Evolutionary conservation across 352 stramenopile genomes (phyloP), one percentile per base, ranked within the genome.

Genomic region (Saprolegnia diclina): DNA sequence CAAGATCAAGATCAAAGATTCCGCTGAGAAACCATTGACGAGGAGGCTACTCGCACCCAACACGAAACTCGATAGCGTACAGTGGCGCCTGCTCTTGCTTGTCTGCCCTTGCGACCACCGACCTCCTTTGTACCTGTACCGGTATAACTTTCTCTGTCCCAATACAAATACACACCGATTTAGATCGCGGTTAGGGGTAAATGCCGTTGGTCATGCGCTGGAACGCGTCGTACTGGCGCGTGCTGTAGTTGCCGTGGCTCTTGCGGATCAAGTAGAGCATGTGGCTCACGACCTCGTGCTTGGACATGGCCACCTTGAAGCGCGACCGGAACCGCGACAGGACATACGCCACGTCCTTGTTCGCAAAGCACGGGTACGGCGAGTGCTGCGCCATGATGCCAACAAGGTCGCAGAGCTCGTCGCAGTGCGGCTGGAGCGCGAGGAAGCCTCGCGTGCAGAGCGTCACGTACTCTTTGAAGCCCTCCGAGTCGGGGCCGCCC

Each of bases 401-500:
- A 29, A 99, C 96, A 9, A 99, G 79, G 55, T 97, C 96, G 53
- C 97, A 89, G 68, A 99, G 98, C 69, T 97, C 97, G 66, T 98
- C 87, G 52, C 80, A 89, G 76, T 99, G 91, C 69, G 96, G 81
- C 73, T 98, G 96, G 13, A 98, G 90, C 19, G 97, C 97, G 29
- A 99, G 78, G 76, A 99, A 99, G 11, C 97, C 97, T 70, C 91
- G 94, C 67, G 94, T 98, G 74, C 98, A 99, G 32, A 98, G 77
- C 56, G 93, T 98, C 14, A 99, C 87, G 76, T 99, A 99, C 74
- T 98, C 94, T 57, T 97, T 97, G 77, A 99, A 98, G 18, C 83
- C 85, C 55, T 94, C 81, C 2, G 79, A 93, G 16, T 96, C 84
- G 26, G 83, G 77, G 0, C 97, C 97, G 42, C 94, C 96, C 89